Conservation (phyloP, 1,139 yeast species). For the Zygosaccharomyces sapae region DNA sequence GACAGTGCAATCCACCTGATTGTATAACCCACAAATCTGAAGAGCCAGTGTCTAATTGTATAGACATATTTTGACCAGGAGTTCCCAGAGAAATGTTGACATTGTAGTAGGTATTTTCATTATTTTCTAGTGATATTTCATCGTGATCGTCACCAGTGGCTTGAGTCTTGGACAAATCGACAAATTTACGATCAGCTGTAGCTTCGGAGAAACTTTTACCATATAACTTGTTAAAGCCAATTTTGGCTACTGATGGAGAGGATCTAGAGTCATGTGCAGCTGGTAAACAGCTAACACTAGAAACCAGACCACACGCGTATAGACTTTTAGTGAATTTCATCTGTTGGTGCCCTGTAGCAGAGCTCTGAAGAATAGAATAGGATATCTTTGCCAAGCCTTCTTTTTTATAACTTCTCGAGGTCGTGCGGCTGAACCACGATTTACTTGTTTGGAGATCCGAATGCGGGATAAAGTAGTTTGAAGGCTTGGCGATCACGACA, state of each 20-base stretch:
- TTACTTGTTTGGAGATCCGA: no score
- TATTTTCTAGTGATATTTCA: conserved; percentile 40
- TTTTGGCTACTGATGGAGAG: background rate
- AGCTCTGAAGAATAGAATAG: no score
- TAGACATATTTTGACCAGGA: conserved; percentile 46
- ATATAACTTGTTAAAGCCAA: conserved; percentile 12
- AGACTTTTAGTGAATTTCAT: background rate
- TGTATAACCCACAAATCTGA: conserved; percentile 58
- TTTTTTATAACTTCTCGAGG: no score
- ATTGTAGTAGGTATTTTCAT: conserved; percentile 48
- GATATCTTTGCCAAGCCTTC: no score
- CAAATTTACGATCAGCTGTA: background rate
- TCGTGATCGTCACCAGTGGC: no score
- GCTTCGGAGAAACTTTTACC: conserved; percentile 8
- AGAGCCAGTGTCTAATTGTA: conserved; percentile 65
- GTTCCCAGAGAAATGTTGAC: conserved; percentile 49
- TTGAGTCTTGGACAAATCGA: no score
- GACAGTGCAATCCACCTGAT: conserved; percentile 26
- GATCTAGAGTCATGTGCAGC: background rate
- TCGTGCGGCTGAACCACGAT: no score
- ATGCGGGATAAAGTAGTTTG: no score
- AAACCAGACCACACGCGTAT: background rate
- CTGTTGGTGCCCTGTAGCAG: no score
- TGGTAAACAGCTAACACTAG: background rate
- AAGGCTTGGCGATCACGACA: no score